Evolutionary conservation across 2,329 filamentous ascomycete species (phyloP).

Genomic region (Aspergillus novoparasiticus): DNA sequence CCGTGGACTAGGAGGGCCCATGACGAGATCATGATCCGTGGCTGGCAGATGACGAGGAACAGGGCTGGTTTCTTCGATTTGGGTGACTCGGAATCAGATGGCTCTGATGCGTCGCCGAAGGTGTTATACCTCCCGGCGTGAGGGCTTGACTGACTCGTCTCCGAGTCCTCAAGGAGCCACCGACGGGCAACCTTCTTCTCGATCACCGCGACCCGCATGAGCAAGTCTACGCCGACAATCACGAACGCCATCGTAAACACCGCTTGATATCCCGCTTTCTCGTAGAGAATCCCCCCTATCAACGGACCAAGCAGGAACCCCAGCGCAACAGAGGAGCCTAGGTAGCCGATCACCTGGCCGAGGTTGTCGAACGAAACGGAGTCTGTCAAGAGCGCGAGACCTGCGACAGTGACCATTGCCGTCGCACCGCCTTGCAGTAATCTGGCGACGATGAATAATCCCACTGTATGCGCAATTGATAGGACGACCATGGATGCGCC

Average conservation of each 20-base stretch:
- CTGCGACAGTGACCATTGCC: slow-evolving; percentile 63
- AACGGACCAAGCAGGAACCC: slow-evolving; percentile 61
- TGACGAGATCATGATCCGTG: slow-evolving; percentile 59
- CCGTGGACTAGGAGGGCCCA: slow-evolving; percentile 56
- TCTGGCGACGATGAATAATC: slow-evolving; percentile 55
- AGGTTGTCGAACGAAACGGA: slow-evolving; percentile 60
- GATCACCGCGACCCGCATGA: slow-evolving; percentile 63
- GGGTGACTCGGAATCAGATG: neutral
- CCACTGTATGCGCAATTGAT: slow-evolving; percentile 52
- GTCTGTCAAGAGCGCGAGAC: slow-evolving; percentile 61
- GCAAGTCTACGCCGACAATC: slow-evolving; percentile 59
- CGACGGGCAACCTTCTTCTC: slow-evolving; percentile 60
- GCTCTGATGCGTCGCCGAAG: neutral
- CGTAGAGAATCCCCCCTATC: slow-evolving; percentile 63
- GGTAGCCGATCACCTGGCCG: slow-evolving; percentile 63
- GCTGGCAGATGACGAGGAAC: slow-evolving; percentile 33
- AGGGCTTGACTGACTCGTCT: neutral
- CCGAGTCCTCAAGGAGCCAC: slow-evolving; percentile 19
- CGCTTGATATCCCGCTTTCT: slow-evolving; percentile 59
- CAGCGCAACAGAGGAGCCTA: slow-evolving; percentile 59
- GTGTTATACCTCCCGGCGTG: neutral
- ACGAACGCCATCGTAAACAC: slow-evolving; percentile 61
- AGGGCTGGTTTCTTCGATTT: slow-evolving; percentile 15
- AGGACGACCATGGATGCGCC: slow-evolving; percentile 59
- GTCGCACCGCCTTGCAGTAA: slow-evolving; percentile 61